These are phyloP conservation scores for Maudiozyma bulderi DNA, from an alignment of 805 yeast genomes.

Conservation along the genomic window DNA sequence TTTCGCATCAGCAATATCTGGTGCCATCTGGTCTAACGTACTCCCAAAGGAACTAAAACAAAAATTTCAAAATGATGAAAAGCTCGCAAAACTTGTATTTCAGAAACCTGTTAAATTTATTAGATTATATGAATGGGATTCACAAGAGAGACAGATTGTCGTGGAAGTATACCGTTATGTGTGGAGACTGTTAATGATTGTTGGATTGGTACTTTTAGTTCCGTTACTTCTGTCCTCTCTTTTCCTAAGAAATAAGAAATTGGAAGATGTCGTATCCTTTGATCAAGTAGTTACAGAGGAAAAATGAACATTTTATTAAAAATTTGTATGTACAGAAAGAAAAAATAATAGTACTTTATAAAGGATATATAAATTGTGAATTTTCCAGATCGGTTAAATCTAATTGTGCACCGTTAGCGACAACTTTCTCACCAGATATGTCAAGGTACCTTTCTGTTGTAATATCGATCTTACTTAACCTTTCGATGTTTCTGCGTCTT, in stretches of 20 bases:
- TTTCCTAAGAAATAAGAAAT: constrained; percentile 42
- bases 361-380: constrained; percentile 40
- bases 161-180: constrained; percentile 44
- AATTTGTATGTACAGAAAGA: background rate
- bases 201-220: constrained; percentile 43
- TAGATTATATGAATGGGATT: constrained; percentile 41
- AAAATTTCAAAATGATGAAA: constrained; percentile 27
- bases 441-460: background rate
- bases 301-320: background rate
- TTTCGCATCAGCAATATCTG: constrained; percentile 51
- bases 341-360: constrained; percentile 14
- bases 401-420: constrained; percentile 30
- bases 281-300: background rate
- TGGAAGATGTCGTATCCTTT: constrained; percentile 17
- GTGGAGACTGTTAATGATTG: constrained; percentile 43
- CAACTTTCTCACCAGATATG: constrained; percentile 17
- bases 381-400: constrained; percentile 49
- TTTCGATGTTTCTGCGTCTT: constrained; percentile 34
- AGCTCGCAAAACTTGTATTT: constrained; percentile 35
- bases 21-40: constrained; percentile 48
- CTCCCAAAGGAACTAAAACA: constrained; percentile 35
- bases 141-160: constrained; percentile 42
- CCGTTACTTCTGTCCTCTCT: constrained; percentile 40
- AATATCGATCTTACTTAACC: constrained; percentile 25
- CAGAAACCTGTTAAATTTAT: constrained; percentile 42